Conservation (phyloP, 78 protist genomes). For the Mantamonas sphyraenae region DNA sequence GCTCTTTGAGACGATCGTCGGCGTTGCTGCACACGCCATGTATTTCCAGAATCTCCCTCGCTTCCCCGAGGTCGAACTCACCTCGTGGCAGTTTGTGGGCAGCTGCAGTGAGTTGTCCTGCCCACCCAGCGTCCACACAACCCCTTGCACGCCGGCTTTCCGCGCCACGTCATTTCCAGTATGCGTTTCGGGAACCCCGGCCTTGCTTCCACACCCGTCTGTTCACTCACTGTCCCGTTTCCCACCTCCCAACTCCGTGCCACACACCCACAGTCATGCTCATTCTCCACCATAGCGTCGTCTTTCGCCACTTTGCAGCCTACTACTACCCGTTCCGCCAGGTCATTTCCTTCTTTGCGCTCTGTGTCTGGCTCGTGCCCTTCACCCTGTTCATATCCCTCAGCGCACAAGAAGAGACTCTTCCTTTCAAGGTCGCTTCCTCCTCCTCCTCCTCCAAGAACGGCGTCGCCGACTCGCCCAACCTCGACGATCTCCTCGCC, state of each 20-base stretch:
- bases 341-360: conserved; percentile 2
- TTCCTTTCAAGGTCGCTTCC: too few relatives aligned
- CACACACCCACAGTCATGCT: not conserved
- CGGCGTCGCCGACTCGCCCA: too few relatives aligned
- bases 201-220: too few relatives aligned
- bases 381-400: conserved; percentile 15
- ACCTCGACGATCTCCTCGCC: too few relatives aligned
- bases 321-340: not conserved
- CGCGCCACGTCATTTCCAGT: too few relatives aligned
- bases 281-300: too few relatives aligned
- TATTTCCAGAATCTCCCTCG: not conserved
- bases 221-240: too few relatives aligned
- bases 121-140: too few relatives aligned
- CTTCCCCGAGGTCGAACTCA: not conserved
- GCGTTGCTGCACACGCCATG: not conserved
- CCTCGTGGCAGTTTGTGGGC: not conserved
- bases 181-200: too few relatives aligned
- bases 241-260: not conserved
- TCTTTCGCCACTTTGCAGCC: not conserved
- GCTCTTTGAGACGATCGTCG: not conserved
- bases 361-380: conserved; percentile 12
- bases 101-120: not conserved
- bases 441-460: too few relatives aligned
- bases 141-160: too few relatives aligned
- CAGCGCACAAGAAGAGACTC: too few relatives aligned